A percentile compares a stretch with the other conserved stretches of the same genome.
Evolutionary conservation across 2,329 filamentous ascomycete species (phyloP).

Genomic region (Neurospora crassa): DNA sequence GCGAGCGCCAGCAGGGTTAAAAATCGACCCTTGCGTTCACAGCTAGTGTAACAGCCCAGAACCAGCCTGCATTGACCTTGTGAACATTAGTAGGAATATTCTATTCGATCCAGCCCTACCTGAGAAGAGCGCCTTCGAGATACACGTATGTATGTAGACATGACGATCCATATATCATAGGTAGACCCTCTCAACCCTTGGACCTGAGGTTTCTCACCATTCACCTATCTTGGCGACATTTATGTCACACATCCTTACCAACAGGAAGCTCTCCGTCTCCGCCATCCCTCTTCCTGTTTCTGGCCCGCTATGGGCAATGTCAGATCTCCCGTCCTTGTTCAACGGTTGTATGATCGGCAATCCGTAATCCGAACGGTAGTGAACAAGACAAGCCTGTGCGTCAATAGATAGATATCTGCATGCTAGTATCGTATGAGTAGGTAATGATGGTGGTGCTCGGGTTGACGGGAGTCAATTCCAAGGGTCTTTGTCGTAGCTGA

Average conservation of each 20-base stretch:
- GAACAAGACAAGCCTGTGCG: neutral
- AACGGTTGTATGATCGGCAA: slow-evolving; percentile 1
- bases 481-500: neutral
- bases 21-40: neutral
- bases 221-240: neutral
- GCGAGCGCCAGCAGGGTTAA: neutral
- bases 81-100: neutral
- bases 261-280: no score
- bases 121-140: neutral
- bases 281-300: no score
- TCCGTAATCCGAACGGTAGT: neutral
- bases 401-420: slow-evolving; percentile 1
- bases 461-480: neutral
- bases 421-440: neutral
- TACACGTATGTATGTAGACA: no score
- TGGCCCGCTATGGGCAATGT: neutral
- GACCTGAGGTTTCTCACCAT: neutral
- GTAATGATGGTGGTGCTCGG: neutral
- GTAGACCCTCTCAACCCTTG: neutral
- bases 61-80: neutral
- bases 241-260: neutral
- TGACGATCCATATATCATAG: neutral
- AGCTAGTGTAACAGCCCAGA: neutral
- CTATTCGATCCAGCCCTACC: neutral
- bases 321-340: neutral